phyloP scores from a whole-genome alignment of 2,329 filamentous ascomycete species.

The Talaromyces marneffei region DNA sequence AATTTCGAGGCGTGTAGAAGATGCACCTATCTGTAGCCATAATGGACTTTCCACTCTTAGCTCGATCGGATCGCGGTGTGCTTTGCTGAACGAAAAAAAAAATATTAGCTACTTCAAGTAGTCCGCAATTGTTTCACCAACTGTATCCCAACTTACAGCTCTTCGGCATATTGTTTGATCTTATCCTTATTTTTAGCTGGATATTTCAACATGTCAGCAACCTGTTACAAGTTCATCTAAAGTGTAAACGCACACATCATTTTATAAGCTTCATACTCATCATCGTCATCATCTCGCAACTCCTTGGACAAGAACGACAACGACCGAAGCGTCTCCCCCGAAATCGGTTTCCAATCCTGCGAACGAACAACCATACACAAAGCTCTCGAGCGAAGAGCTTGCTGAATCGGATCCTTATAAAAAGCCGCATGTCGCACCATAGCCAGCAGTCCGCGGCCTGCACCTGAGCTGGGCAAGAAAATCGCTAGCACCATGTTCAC shows the following conservation, averaged over 20 bases:
- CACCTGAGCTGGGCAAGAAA: conserved; percentile 22
- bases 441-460: conserved; percentile 23
- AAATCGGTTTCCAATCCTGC: conserved; percentile 20
- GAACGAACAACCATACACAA: conserved; percentile 26
- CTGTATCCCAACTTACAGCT: neutral
- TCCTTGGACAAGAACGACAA: conserved; percentile 14
- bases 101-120: no score
- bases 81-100: neutral
- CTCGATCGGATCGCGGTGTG: neutral
- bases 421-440: conserved; percentile 21
- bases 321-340: conserved; percentile 17
- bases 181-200: neutral
- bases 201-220: neutral
- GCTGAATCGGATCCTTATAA: conserved; percentile 18
- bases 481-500: conserved; percentile 19
- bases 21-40: neutral
- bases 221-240: neutral
- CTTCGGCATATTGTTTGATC: neutral
- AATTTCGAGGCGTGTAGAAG: neutral
- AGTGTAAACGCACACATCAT: neutral
- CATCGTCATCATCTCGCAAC: conserved; percentile 14
- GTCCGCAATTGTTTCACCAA: no score
- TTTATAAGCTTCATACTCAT: neutral
- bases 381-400: conserved; percentile 24
- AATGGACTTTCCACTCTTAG: neutral